Evolutionary conservation across 805 yeast genomes (phyloP), one percentile per base, ranked within the genome.

Genomic region (Candida easanensis): DNA sequence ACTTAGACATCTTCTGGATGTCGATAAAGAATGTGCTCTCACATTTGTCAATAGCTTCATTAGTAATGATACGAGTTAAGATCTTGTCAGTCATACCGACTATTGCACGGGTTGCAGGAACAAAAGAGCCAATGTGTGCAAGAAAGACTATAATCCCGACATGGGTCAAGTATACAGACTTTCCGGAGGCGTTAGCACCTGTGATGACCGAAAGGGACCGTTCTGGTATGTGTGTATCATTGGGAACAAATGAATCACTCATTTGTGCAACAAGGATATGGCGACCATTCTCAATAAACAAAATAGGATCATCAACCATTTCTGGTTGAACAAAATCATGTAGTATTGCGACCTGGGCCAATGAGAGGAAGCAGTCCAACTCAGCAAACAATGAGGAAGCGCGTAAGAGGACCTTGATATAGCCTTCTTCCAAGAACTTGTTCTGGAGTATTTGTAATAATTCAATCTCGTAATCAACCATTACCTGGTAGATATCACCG

Each of bases 21-120:
- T 78, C 83, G n/a, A 69, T 64, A 58, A 73, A 66, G 45, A 79
- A 79, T 0, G 82, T 68, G 40, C 82, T 76, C 45, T 58, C 72
- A 35, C 44, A 66, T 54, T 51, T 72, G 2, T 64, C 57, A 0
- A 71, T 46, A 3, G 69, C 60, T 45, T 74, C 79, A 32, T 64
- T 55, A 0, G 74, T 65, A 15, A 58, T 62, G 1, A 77, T 68
- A 39, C 80, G 63, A 0, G 82, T 69, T 27, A 74, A 56, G 2
- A 76, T 60, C 41, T 68, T 69, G 51, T 76, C 79, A 1, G 72
- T 73, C 2, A 76, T 46, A 0, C 80, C 76, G 17, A 79, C 54
- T 19, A 49, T 62, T 2, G 79, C 80, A 13, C 48, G 54, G 2
- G 56, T 51, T 0, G 79, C 80, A 3, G 83, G 83, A 1, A 79